A percentile compares a stretch with the other conserved stretches of the same genome.
These are phyloP conservation scores for Bombardia bombarda DNA, from an alignment of 495 filamentous ascomycete genomes.

Conservation along the genomic window DNA sequence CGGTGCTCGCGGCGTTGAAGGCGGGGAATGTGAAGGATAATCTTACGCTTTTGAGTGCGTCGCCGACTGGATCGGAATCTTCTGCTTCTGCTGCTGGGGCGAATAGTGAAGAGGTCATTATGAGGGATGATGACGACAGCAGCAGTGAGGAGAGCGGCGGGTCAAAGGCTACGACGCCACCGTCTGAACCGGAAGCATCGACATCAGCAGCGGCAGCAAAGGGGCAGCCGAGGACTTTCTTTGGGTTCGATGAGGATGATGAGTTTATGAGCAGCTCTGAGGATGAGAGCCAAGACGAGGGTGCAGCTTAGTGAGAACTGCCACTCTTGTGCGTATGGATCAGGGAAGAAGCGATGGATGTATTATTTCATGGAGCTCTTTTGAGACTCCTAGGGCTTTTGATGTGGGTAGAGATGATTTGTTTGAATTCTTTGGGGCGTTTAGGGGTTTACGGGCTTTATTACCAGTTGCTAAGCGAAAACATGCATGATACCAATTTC, in stretches of 20 bases:
- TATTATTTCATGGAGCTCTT: no score
- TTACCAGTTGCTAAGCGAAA: neutral
- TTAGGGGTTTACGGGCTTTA: neutral
- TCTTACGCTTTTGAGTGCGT: conserved; percentile 7
- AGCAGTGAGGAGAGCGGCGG: conserved; percentile 24
- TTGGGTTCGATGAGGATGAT: conserved; percentile 86
- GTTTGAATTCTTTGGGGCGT: no score
- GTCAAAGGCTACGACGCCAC: conserved; percentile 27
- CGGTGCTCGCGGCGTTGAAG: conserved; percentile 70
- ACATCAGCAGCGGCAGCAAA: neutral
- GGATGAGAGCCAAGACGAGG: conserved; percentile 48
- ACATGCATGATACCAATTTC: neutral
- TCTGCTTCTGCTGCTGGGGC: conserved; percentile 21
- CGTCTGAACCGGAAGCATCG: conserved; percentile 19
- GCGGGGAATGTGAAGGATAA: conserved; percentile 51
- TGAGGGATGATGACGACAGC: conserved; percentile 25
- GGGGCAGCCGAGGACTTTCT: conserved; percentile 43
- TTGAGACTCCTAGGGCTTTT: no score
- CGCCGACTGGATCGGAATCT: conserved; percentile 29
- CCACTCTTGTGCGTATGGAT: neutral
- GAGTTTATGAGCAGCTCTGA: conserved; percentile 82
- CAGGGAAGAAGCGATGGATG: neutral
- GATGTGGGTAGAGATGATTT: no score
- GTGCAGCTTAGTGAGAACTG: neutral
- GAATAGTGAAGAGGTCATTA: conserved; percentile 26